Evolutionary conservation across 345 rosid genomes (phyloP).

Genomic region (Eucalyptus cladocalyx): DNA sequence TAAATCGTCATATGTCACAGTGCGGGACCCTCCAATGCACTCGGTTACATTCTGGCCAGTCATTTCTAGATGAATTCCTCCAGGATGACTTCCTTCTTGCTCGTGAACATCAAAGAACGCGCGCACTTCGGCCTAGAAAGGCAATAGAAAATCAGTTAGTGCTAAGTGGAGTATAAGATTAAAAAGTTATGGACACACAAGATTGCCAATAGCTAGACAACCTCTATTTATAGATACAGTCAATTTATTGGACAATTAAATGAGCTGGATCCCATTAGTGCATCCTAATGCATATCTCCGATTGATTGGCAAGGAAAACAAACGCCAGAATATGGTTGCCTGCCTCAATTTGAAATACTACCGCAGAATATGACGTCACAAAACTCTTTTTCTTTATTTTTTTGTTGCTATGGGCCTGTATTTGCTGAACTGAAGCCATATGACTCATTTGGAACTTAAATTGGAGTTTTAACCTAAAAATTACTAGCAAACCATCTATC

Average conservation of each 20-base stretch:
- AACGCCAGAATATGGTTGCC: neutral
- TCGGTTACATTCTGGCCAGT: constrained; percentile 59
- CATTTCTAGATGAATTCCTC: constrained; percentile 59
- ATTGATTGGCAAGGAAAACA: neutral
- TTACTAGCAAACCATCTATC: neutral
- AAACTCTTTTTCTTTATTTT: neutral
- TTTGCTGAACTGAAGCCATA: neutral
- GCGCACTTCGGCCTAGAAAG: constrained; percentile 32
- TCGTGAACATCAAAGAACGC: constrained; percentile 56
- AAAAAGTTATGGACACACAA: neutral
- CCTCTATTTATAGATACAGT: neutral
- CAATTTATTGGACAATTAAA: neutral
- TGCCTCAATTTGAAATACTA: neutral
- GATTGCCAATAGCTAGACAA: neutral
- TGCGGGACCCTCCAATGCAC: constrained; percentile 54
- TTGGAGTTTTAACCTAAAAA: neutral
- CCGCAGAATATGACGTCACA: neutral
- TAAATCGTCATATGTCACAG: constrained; percentile 43
- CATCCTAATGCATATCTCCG: neutral
- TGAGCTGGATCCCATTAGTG: neutral
- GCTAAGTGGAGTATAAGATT: neutral
- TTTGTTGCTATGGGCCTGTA: neutral
- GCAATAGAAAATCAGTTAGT: neutral
- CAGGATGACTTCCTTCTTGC: constrained; percentile 57
- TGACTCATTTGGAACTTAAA: neutral